A percentile compares a stretch with the other conserved stretches of the same genome.
Evolutionary conservation across 306 rosid species (phyloP).

Genomic region (Medicago ruthenica): DNA sequence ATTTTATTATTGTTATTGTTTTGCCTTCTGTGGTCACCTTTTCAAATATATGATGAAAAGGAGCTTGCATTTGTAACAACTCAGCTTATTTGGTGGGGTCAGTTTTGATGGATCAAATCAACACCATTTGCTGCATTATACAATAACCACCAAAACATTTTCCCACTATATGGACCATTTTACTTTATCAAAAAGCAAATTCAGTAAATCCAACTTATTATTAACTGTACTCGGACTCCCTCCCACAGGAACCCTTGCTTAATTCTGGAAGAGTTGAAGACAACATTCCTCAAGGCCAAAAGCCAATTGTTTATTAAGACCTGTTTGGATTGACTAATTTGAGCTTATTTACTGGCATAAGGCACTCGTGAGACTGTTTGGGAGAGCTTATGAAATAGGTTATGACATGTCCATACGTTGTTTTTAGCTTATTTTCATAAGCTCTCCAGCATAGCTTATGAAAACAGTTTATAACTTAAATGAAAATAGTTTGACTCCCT

Average conservation of each 20-base stretch:
- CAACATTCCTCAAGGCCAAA: constrained; percentile 2
- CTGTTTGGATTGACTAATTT: neutral
- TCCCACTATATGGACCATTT: constrained; percentile 20
- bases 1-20: neutral
- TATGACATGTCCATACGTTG: neutral
- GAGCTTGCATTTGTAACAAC: constrained; percentile 6
- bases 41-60: constrained; percentile 21
- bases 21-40: constrained; percentile 22
- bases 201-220: neutral
- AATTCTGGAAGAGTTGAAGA: constrained; percentile 12
- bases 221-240: neutral
- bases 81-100: constrained; percentile 16
- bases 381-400: neutral
- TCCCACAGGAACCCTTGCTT: neutral
- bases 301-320: constrained; percentile 2
- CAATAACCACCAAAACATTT: constrained; percentile 18
- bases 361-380: neutral
- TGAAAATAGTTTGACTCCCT: neutral
- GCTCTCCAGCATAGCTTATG: neutral
- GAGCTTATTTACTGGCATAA: neutral
- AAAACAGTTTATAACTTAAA: neutral
- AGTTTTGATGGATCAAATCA: constrained; percentile 18
- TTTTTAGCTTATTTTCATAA: neutral
- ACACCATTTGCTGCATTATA: constrained; percentile 19
- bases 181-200: constrained; percentile 6